These are phyloP conservation scores for Tricholoma saponaceum DNA, from an alignment of 768 basidiomycete species.

Conservation along the genomic window DNA sequence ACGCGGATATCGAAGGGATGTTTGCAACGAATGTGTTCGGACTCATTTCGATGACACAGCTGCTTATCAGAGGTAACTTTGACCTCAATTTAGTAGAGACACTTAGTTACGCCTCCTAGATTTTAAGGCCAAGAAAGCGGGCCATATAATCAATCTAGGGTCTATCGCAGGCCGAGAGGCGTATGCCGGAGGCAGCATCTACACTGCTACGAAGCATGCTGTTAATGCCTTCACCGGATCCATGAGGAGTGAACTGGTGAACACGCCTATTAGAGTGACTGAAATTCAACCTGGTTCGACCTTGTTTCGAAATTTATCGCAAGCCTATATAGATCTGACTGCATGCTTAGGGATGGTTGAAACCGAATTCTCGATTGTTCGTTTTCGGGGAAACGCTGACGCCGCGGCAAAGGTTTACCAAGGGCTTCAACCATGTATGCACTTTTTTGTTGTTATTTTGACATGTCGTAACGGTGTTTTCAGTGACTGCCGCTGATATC, in stretches of 20 bases:
- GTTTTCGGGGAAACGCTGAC: conserved; percentile 80
- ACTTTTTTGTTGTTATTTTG: background rate
- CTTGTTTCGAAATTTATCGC: conserved; percentile 8
- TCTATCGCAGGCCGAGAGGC: conserved; percentile 87
- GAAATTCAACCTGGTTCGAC: conserved; percentile 86
- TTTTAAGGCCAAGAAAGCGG: conserved; percentile 72
- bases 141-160: conserved; percentile 94
- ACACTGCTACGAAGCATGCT: conserved; percentile 87
- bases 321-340: background rate
- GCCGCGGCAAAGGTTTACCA: conserved; percentile 90
- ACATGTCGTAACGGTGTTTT: conserved; percentile 5
- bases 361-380: conserved; percentile 88
- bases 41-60: conserved; percentile 78
- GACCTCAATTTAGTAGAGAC: background rate
- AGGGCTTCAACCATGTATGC: conserved; percentile 80
- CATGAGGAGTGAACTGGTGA: conserved; percentile 82
- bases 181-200: conserved; percentile 89
- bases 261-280: conserved; percentile 89
- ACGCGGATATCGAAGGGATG: conserved; percentile 80
- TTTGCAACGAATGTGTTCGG: conserved; percentile 81
- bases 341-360: conserved; percentile 67
- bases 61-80: conserved; percentile 52
- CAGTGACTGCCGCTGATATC: conserved; percentile 82
- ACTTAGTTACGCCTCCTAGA: conserved; percentile 34
- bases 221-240: conserved; percentile 84